Evolutionary conservation across 768 basidiomycete species (phyloP).

Genomic region (Suillus weaverae): DNA sequence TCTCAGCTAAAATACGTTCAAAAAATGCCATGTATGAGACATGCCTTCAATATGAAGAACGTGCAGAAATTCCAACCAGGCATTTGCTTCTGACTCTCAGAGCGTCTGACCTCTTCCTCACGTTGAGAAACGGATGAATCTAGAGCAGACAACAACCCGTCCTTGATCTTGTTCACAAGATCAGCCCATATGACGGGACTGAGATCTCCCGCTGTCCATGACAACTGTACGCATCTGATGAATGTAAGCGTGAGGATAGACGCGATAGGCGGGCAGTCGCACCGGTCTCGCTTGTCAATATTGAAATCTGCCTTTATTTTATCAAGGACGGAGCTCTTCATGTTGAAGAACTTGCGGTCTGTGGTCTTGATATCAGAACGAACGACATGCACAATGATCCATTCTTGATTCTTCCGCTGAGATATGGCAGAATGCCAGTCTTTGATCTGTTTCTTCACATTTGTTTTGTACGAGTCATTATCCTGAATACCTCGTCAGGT

Average conservation of each 20-base stretch:
- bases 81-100: constrained; percentile 86
- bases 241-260: constrained; percentile 9
- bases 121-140: constrained; percentile 74
- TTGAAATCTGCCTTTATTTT: constrained; percentile 94
- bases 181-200: constrained; percentile 88
- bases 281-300: constrained; percentile 84
- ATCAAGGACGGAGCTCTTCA: constrained; percentile 83
- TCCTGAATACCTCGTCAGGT: constrained; percentile 41
- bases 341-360: constrained; percentile 73
- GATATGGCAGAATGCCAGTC: constrained; percentile 80
- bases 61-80: constrained; percentile 99
- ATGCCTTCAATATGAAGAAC: constrained; percentile 92
- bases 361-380: constrained; percentile 63
- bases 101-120: constrained; percentile 88
- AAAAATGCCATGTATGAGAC: constrained; percentile 16
- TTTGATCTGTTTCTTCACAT: constrained; percentile 82
- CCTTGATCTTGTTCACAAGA: constrained; percentile 84
- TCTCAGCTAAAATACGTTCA: constrained; percentile 1
- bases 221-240: constrained; percentile 78
- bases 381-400: constrained; percentile 87
- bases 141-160: constrained; percentile 82
- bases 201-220: constrained; percentile 69
- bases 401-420: constrained; percentile 83
- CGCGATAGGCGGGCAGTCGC: constrained; percentile 4
- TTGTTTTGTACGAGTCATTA: constrained; percentile 71